Evolutionary conservation across 2,329 filamentous ascomycete species (phyloP).

Genomic region (Aspergillus pseudotamarii): DNA sequence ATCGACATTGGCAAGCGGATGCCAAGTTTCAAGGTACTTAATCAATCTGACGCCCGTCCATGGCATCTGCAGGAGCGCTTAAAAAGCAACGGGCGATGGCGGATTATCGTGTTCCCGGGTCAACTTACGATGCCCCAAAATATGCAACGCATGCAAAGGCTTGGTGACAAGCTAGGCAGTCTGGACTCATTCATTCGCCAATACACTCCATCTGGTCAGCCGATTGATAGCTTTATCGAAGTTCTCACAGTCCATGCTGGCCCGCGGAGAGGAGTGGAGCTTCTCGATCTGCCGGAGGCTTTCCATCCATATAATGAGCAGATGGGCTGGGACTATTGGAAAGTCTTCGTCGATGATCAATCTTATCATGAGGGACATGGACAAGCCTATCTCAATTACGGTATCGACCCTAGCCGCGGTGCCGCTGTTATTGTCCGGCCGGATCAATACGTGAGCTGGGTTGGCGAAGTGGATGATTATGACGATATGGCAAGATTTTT

Average conservation of each 20-base stretch:
- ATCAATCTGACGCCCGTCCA: constrained; percentile 42
- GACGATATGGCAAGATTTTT: constrained; percentile 1
- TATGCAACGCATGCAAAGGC: background rate
- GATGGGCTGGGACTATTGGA: constrained; percentile 21
- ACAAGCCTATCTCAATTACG: constrained; percentile 5
- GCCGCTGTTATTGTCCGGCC: constrained; percentile 14
- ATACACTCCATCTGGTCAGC: background rate
- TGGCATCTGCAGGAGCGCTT: constrained; percentile 42
- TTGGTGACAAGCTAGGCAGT: background rate
- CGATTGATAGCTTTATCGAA: constrained; percentile 10
- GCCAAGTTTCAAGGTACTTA: constrained; percentile 38
- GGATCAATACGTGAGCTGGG: constrained; percentile 15
- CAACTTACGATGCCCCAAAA: background rate
- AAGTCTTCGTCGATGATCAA: constrained; percentile 17
- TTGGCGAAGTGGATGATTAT: constrained; percentile 15
- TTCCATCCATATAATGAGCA: constrained; percentile 11
- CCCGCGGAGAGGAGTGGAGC: constrained; percentile 7
- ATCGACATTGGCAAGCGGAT: constrained; percentile 40
- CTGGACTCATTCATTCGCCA: background rate
- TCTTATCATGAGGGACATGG: constrained; percentile 18
- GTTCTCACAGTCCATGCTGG: constrained; percentile 12
- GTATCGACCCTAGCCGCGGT: constrained; percentile 8
- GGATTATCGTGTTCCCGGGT: constrained; percentile 53
- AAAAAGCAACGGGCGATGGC: constrained; percentile 41
- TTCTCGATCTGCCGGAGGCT: constrained; percentile 11